These are phyloP conservation scores for Ceratobasidium sp. DNA, from an alignment of 1,284 basidiomycete genomes.

Conservation along the genomic window DNA sequence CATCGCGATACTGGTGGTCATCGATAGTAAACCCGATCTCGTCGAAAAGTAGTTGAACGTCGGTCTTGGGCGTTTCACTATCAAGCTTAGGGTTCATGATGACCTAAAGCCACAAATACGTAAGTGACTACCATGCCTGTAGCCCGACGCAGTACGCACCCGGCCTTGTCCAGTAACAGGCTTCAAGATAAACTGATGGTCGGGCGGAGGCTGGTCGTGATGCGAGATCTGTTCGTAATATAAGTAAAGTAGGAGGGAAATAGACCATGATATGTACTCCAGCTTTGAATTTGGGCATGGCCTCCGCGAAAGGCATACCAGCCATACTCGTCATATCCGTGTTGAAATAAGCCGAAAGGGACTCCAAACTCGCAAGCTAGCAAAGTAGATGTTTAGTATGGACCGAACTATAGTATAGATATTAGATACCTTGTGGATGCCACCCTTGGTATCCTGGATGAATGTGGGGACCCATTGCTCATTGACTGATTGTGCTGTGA, in stretches of 20 bases:
- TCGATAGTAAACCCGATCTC: slow-evolving; percentile 95
- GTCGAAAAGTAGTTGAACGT: slow-evolving; percentile 90
- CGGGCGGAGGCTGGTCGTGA: slow-evolving; percentile 56
- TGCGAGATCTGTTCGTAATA: slow-evolving; percentile 67
- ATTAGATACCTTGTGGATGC: slow-evolving; percentile 84
- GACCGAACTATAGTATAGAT: not conserved
- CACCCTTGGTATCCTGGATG: slow-evolving; percentile 85
- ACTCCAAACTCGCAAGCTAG: slow-evolving; percentile 86
- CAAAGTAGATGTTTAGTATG: not conserved
- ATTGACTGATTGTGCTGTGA: slow-evolving; percentile 94
- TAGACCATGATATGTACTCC: slow-evolving; percentile 61
- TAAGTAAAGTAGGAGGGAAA: not conserved
- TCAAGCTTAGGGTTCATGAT: slow-evolving; percentile 83
- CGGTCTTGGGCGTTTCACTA: slow-evolving; percentile 80
- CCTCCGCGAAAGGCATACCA: slow-evolving; percentile 69
- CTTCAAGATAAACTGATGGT: slow-evolving; percentile 95
- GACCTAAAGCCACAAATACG: slow-evolving; percentile 57
- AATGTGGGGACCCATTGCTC: slow-evolving; percentile 93
- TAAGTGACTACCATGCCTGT: not conserved
- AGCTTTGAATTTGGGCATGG: slow-evolving; percentile 78
- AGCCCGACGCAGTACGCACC: slow-evolving; percentile 55
- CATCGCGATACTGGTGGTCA: slow-evolving; percentile 94
- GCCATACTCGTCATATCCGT: slow-evolving; percentile 88
- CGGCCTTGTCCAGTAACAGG: slow-evolving; percentile 96
- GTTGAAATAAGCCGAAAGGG: slow-evolving; percentile 94